These are phyloP conservation scores for Trichoderma polysporum DNA, from an alignment of 2,329 filamentous ascomycete species.

Conservation along the genomic window DNA sequence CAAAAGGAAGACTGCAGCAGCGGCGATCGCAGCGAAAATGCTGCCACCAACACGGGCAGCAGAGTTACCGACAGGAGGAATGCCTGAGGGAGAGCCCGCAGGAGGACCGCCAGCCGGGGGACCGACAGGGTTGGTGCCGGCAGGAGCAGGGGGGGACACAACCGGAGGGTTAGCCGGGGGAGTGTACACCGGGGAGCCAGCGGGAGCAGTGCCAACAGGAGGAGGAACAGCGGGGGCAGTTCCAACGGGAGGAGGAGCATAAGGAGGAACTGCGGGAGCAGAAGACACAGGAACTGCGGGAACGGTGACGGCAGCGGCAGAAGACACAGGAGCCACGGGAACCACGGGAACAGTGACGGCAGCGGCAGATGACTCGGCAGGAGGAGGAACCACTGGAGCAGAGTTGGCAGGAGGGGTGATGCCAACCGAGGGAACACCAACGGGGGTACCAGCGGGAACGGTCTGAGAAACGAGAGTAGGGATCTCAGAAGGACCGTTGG, in stretches of 20 bases:
- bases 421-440: neutral
- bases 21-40: conserved; percentile 34
- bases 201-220: conserved; percentile 14
- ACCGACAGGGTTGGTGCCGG: conserved; percentile 12
- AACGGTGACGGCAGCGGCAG: neutral
- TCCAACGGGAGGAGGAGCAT: conserved; percentile 19
- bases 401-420: conserved; percentile 6
- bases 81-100: neutral
- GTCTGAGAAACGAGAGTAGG: conserved; percentile 30
- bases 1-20: conserved; percentile 36
- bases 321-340: too few species aligned
- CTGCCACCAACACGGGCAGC: conserved; percentile 34
- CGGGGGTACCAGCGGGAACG: conserved; percentile 2
- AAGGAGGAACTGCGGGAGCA: neutral
- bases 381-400: conserved; percentile 9
- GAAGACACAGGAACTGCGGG: too few species aligned
- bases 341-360: conserved; percentile 28
- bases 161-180: conserved; percentile 33
- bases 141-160: conserved; percentile 13
- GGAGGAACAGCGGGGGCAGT: conserved; percentile 14
- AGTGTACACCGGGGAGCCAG: conserved; percentile 16
- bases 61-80: conserved; percentile 27
- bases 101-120: conserved; percentile 6
- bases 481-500: conserved; percentile 24
- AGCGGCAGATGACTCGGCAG: neutral